Evolutionary conservation across 2,329 filamentous ascomycete species (phyloP).

Genomic region (Penicillium brasilianum): DNA sequence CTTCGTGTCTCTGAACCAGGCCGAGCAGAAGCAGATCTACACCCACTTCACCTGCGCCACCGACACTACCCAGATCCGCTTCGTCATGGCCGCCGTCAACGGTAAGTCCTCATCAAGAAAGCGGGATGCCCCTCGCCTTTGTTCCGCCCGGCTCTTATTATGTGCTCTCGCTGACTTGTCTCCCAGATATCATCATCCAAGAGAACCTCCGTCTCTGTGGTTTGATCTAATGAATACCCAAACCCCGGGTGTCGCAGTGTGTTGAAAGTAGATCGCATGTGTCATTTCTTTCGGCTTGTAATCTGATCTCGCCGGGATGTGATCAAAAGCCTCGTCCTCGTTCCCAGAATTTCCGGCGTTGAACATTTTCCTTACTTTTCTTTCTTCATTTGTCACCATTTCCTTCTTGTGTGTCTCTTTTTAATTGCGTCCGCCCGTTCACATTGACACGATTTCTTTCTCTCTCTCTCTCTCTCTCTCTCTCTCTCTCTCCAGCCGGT

Average conservation of each 20-base stretch:
- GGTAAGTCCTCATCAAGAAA: constrained; percentile 61
- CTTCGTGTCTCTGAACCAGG: constrained; percentile 97
- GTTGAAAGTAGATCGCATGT: constrained; percentile 41
- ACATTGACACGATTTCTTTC: constrained; percentile 36
- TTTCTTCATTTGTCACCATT: constrained; percentile 24
- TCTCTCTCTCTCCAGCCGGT: constrained; percentile 29
- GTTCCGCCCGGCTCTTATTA: not conserved
- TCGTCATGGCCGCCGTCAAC: constrained; percentile 99
- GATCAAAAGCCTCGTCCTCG: constrained; percentile 31
- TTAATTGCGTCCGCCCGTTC: constrained; percentile 35
- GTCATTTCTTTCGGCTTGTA: constrained; percentile 37
- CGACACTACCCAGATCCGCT: constrained; percentile 97
- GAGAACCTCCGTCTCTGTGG: constrained; percentile 97
- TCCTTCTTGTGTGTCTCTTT: constrained; percentile 32
- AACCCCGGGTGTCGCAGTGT: constrained; percentile 34
- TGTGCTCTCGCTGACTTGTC: constrained; percentile 17
- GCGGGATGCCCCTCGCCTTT: not conserved
- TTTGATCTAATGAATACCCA: constrained; percentile 73
- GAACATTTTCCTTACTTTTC: constrained; percentile 24
- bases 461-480: constrained; percentile 28
- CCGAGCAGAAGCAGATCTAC: constrained; percentile 99
- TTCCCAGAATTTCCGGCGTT: constrained; percentile 33
- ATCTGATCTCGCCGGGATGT: constrained; percentile 32
- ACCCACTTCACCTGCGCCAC: constrained; percentile 99
- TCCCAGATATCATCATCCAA: constrained; percentile 97